Percentiles rank a stretch among this genome's conserved stretches.
These are phyloP conservation scores for Zychaea mexicana DNA, from an alignment of 371 early-diverging fungal species.

Conservation along the genomic window DNA sequence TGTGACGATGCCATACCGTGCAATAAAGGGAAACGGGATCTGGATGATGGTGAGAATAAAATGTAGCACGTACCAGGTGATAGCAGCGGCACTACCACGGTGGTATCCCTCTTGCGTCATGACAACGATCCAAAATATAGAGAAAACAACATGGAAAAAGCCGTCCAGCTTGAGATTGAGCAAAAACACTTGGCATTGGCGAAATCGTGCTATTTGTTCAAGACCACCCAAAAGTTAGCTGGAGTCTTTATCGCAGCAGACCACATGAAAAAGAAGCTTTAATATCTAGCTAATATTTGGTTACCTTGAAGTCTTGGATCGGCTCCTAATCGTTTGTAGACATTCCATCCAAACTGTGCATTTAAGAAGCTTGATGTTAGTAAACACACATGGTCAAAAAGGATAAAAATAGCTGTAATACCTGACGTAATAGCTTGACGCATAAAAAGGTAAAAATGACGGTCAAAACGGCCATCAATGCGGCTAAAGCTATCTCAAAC, in stretches of 20 bases:
- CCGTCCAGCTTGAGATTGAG: constrained; percentile 47
- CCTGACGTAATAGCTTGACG: constrained; percentile 36
- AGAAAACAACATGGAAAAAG: constrained; percentile 48
- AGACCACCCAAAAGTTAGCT: too few relatives aligned
- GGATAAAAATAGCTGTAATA: constrained; percentile 5
- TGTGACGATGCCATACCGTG: constrained; percentile 32
- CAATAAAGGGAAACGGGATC: constrained; percentile 42
- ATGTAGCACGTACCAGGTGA: constrained; percentile 44
- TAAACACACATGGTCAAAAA: neutral
- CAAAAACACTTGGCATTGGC: constrained; percentile 34
- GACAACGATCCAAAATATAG: constrained; percentile 46
- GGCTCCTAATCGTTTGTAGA: constrained; percentile 49
- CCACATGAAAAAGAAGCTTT: too few relatives aligned
- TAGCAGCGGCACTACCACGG: constrained; percentile 14
- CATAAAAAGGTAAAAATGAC: constrained; percentile 31
- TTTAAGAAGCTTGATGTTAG: neutral
- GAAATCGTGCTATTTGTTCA: constrained; percentile 38
- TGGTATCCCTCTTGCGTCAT: constrained; percentile 50
- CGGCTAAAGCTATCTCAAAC: constrained; percentile 38
- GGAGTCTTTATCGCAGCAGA: too few relatives aligned
- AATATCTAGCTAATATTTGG: too few relatives aligned
- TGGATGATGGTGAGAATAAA: constrained; percentile 35
- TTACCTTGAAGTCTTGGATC: constrained; percentile 43
- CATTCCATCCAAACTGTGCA: constrained; percentile 47
- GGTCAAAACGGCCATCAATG: constrained; percentile 23